Percentiles rank a stretch among this genome's conserved stretches.
phyloP scores from a whole-genome alignment of 345 rosid species.

The Adansonia digitata region DNA sequence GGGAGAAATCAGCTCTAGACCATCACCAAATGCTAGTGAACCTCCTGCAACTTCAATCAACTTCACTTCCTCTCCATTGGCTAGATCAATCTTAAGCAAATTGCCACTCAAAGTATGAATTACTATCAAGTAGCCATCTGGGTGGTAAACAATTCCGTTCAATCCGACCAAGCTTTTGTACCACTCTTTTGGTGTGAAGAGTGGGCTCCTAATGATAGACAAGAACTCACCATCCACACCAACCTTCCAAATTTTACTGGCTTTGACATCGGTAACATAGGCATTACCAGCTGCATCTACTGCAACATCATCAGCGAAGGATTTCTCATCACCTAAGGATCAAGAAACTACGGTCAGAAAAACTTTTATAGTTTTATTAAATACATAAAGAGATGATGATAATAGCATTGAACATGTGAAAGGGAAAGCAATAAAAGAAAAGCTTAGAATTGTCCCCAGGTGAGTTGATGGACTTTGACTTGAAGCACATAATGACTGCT shows the following conservation, averaged over 20 bases:
- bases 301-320: slow-evolving; percentile 80
- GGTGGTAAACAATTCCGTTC: slow-evolving; percentile 84
- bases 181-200: slow-evolving; percentile 68
- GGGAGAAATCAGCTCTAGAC: slow-evolving; percentile 59
- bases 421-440: background rate
- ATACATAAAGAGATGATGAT: background rate
- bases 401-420: background rate
- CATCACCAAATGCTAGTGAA: slow-evolving; percentile 60
- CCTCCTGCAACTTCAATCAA: slow-evolving; percentile 52
- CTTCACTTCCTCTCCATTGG: slow-evolving; percentile 41
- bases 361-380: background rate
- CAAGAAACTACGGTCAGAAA: background rate
- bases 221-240: slow-evolving; percentile 52
- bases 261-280: slow-evolving; percentile 64
- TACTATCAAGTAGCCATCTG: slow-evolving; percentile 68
- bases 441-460: background rate
- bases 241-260: slow-evolving; percentile 68
- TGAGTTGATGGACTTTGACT: background rate
- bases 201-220: slow-evolving; percentile 46
- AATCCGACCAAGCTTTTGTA: slow-evolving; percentile 55
- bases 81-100: slow-evolving; percentile 52
- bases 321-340: slow-evolving; percentile 45
- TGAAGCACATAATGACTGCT: background rate
- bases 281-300: slow-evolving; percentile 67
- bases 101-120: slow-evolving; percentile 67